These are phyloP conservation scores for Ustilago shanxiensis DNA, from an alignment of 1,284 basidiomycete genomes.

Conservation along the genomic window DNA sequence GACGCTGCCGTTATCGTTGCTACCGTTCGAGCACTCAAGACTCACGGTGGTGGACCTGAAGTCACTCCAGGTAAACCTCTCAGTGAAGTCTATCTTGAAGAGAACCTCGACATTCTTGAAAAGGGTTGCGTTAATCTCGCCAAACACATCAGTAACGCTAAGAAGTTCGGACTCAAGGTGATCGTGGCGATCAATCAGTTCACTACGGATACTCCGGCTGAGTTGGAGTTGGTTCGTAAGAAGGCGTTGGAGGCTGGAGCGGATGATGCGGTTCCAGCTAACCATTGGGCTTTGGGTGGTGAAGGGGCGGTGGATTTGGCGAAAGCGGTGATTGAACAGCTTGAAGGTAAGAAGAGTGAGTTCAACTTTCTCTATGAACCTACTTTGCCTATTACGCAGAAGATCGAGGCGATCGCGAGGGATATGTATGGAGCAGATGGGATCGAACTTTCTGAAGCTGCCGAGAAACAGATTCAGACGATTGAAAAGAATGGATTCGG, in stretches of 20 bases:
- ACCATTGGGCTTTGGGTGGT: slow-evolving; percentile 77
- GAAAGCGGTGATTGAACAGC: slow-evolving; percentile 61
- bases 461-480: slow-evolving; percentile 86
- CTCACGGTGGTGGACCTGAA: slow-evolving; percentile 98
- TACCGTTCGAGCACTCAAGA: slow-evolving; percentile 96
- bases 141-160: slow-evolving; percentile 94
- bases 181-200: slow-evolving; percentile 97
- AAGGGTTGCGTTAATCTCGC: slow-evolving; percentile 93
- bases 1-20: slow-evolving; percentile 97
- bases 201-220: slow-evolving; percentile 88
- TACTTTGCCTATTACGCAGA: slow-evolving; percentile 59
- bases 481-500: slow-evolving; percentile 92
- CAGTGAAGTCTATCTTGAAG: slow-evolving; percentile 91
- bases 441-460: slow-evolving; percentile 75
- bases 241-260: slow-evolving; percentile 87
- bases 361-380: slow-evolving; percentile 69
- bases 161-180: slow-evolving; percentile 96
- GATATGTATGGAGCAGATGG: slow-evolving; percentile 70
- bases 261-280: slow-evolving; percentile 93
- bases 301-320: slow-evolving; percentile 65
- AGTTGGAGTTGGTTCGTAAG: slow-evolving; percentile 86
- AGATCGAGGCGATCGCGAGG: slow-evolving; percentile 67
- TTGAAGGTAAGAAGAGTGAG: slow-evolving; percentile 55
- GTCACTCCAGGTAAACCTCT: slow-evolving; percentile 96
- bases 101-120: slow-evolving; percentile 89